Evolutionary conservation across 768 basidiomycete species (phyloP).

Genomic region (Lepiota brunneoincarnata): DNA sequence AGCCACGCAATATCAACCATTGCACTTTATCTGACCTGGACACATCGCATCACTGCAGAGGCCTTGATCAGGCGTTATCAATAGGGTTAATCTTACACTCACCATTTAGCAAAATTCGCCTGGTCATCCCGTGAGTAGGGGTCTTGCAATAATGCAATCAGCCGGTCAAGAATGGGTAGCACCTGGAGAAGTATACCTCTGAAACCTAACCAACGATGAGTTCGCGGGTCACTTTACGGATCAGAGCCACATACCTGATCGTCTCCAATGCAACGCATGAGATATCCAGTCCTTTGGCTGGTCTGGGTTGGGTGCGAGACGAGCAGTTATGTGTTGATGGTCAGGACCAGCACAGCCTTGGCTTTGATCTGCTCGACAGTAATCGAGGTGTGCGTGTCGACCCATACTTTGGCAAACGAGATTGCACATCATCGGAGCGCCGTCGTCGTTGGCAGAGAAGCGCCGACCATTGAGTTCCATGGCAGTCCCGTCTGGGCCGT

Average conservation of each 20-base stretch:
- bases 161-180: background rate
- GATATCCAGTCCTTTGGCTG: conserved; percentile 51
- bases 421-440: conserved; percentile 64
- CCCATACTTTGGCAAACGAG: conserved; percentile 54
- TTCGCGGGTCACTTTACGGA: background rate
- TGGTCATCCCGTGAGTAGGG: conserved; percentile 62
- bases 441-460: conserved; percentile 52
- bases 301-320: conserved; percentile 43
- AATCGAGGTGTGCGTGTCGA: conserved; percentile 55
- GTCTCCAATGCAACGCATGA: conserved; percentile 54
- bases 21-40: conserved; percentile 28
- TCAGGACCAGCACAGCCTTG: conserved; percentile 40
- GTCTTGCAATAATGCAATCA: conserved; percentile 31
- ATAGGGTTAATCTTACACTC: conserved; percentile 13
- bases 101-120: conserved; percentile 53
- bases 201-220: conserved; percentile 37
- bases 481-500: conserved; percentile 45
- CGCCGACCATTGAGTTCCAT: conserved; percentile 55
- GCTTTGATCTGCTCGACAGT: conserved; percentile 41
- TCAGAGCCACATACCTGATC: conserved; percentile 42
- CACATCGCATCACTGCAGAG: conserved; percentile 49
- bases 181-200: conserved; percentile 33
- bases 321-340: conserved; percentile 41
- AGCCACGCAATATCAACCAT: background rate
- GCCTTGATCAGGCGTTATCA: background rate